A percentile compares a stretch with the other conserved stretches of the same genome.
Conservation (phyloP, 2,329 filamentous ascomycete species). For the Podosphaera xanthii region DNA sequence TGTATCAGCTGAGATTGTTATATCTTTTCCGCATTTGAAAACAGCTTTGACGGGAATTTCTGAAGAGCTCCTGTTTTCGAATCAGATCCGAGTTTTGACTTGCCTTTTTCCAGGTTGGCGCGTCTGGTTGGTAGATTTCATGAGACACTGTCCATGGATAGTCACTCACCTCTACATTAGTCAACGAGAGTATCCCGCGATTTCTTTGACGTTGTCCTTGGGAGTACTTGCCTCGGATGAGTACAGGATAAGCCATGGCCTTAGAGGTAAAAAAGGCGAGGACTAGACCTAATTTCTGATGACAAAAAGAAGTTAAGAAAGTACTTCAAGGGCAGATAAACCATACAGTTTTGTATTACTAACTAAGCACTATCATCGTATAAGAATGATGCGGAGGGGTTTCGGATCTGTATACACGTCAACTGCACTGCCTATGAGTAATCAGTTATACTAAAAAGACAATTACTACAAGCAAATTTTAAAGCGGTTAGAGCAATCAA, state of each 20-base stretch:
- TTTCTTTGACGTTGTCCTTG: too few relatives aligned
- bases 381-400: not conserved
- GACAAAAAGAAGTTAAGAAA: not conserved
- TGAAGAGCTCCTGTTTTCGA: too few relatives aligned
- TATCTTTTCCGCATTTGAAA: too few relatives aligned
- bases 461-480: conserved; percentile 1
- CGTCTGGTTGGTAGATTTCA: too few relatives aligned
- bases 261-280: not conserved
- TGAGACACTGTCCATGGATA: too few relatives aligned
- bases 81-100: too few relatives aligned
- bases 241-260: not conserved
- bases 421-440: conserved; percentile 11
- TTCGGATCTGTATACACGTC: conserved; percentile 6
- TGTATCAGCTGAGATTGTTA: too few relatives aligned
- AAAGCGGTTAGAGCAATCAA: conserved; percentile 8
- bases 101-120: too few relatives aligned
- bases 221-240: too few relatives aligned
- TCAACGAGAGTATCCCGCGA: too few relatives aligned
- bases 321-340: not conserved
- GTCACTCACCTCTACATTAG: too few relatives aligned
- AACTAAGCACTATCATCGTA: not conserved
- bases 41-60: too few relatives aligned
- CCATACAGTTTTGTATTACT: not conserved
- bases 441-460: conserved; percentile 8
- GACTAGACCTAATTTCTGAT: not conserved